Evolutionary conservation across 257 asterid genomes (phyloP).

Genomic region (Solanum appendiculatum): DNA sequence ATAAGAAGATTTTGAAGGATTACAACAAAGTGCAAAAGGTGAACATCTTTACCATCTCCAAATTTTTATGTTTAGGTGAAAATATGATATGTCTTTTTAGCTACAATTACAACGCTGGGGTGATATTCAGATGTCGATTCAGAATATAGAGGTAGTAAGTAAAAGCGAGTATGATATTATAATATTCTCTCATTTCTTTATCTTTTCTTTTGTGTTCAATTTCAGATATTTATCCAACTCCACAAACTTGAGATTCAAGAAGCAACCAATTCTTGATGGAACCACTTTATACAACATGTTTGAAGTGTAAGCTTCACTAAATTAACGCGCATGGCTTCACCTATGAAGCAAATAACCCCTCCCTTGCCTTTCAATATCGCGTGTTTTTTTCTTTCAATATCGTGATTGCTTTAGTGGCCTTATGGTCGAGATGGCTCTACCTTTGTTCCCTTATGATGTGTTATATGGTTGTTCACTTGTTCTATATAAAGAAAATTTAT

Average conservation of each 20-base stretch:
- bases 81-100: background rate
- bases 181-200: background rate
- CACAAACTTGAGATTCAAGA: background rate
- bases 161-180: background rate
- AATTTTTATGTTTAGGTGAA: background rate
- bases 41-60: background rate
- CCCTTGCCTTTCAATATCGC: background rate
- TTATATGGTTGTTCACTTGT: background rate
- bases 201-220: background rate
- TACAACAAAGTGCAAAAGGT: background rate
- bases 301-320: background rate
- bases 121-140: background rate
- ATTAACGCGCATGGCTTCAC: background rate
- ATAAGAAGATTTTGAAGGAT: background rate
- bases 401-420: background rate
- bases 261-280: background rate
- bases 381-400: background rate
- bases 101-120: too few relatives aligned
- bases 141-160: background rate
- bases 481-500: too few relatives aligned
- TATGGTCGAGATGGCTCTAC: background rate
- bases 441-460: background rate
- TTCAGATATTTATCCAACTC: background rate
- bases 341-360: background rate
- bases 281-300: background rate